Evolutionary conservation across 2,329 filamentous ascomycete species (phyloP).

Genomic region (Aspergillus pseudoviridinutans): DNA sequence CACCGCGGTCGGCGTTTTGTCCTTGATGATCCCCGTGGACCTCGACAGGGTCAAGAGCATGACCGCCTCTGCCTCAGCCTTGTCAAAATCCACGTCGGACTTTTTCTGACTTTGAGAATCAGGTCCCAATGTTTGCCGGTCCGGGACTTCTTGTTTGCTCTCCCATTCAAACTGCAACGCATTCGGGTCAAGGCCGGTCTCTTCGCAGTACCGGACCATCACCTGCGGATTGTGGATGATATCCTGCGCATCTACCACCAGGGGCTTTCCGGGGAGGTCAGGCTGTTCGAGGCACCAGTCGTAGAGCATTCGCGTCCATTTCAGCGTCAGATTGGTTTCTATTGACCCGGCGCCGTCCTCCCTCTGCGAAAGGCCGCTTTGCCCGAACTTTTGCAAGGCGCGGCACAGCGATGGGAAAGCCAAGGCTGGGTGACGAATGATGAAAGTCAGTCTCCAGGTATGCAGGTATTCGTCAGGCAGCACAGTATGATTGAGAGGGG

Average conservation of each 20-base stretch:
- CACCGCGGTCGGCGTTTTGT: constrained; percentile 25
- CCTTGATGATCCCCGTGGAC: constrained; percentile 32
- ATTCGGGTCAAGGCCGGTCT: constrained; percentile 30
- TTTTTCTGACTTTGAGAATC: not conserved
- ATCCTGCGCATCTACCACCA: constrained; percentile 38
- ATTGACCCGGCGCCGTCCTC: constrained; percentile 13
- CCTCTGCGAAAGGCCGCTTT: constrained; percentile 11
- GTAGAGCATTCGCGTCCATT: constrained; percentile 31
- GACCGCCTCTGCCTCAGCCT: constrained; percentile 3
- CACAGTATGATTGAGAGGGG: constrained; percentile 30
- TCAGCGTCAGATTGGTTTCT: constrained; percentile 24
- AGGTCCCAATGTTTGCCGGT: constrained; percentile 1
- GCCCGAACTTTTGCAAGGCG: constrained; percentile 19
- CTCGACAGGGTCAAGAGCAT: constrained; percentile 28
- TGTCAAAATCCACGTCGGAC: not conserved
- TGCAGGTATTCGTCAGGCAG: constrained; percentile 34
- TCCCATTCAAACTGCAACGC: constrained; percentile 32
- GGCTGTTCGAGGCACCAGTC: constrained; percentile 30
- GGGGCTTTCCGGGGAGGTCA: constrained; percentile 16
- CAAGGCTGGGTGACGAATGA: constrained; percentile 40
- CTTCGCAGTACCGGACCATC: constrained; percentile 24
- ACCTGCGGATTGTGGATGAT: constrained; percentile 31
- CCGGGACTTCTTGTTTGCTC: not conserved
- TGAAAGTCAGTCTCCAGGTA: constrained; percentile 31
- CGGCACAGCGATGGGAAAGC: constrained; percentile 38